Evolutionary conservation across 2,329 filamentous ascomycete species (phyloP), one percentile per base, ranked within the genome.

Genomic region (Phymatotrichopsis omnivora): DNA sequence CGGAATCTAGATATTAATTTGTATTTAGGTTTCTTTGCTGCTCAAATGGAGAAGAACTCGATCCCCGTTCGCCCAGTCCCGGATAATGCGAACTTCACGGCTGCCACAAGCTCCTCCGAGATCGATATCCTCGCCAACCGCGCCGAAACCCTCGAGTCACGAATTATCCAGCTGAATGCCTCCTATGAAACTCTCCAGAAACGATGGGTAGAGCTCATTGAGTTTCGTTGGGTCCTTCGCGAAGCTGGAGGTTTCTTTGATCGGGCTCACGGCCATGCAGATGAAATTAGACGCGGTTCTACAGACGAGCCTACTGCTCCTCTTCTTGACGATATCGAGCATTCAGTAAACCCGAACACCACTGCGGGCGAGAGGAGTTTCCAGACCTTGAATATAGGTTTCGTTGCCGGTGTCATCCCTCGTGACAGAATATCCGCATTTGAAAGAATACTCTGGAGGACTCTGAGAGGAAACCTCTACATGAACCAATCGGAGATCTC

Each of bases 401-500:
- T 98, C 60, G 89, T 98, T 42, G 84, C 91, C 43, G 91, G 91
- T 66, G 91, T 96, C 58, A 96, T 98, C 58, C 77, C 84, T 28
- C 78, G 91, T 43, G 89, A 96, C 61, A 80, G 89, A 39, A 89
- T 98, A 50, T 87, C 81, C 11, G 84, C 89, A 20, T 98, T 98
- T 62, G 93, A 98, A 69, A 82, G 91, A 49, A 98, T 98, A 57
- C 73, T 98, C 40, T 98, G 91, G 91, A 79, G 91, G 60, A 95
- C 93, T 0, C 76, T 98, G 31, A 85, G 91, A 64, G 91, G 91
- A 60, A 98, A 98, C 66, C 70, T 98, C 54, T 98, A 96, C 73
- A 98, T 98, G 91, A 98, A 98, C 68, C 93, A 98, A 70, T 89
- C 89, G 30, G 91, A 98, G 71, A 98, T 98, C 52, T 80, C 86